These are phyloP conservation scores for Triangularia verruculosa DNA, from an alignment of 2,329 filamentous ascomycete genomes.

Conservation along the genomic window DNA sequence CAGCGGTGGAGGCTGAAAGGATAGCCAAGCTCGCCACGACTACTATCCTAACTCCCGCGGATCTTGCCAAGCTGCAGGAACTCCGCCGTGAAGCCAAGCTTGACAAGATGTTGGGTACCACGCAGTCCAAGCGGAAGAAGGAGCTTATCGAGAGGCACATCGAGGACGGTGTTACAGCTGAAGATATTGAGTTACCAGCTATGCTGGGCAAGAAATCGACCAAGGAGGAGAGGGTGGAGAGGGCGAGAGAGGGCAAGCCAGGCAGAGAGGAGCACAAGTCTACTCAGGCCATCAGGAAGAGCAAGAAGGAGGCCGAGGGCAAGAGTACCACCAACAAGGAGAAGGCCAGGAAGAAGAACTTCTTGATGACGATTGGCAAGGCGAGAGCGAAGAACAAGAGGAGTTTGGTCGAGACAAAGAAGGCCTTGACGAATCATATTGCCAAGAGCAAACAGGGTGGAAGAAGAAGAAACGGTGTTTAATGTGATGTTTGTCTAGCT, in stretches of 20 bases:
- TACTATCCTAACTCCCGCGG: slow-evolving; percentile 89
- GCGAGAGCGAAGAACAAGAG: slow-evolving; percentile 94
- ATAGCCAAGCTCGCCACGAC: slow-evolving; percentile 83
- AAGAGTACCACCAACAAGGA: slow-evolving; percentile 98
- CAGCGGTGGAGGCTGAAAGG: slow-evolving; percentile 42
- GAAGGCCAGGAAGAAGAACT: slow-evolving; percentile 97
- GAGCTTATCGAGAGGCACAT: slow-evolving; percentile 60
- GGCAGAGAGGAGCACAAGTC: slow-evolving; percentile 78
- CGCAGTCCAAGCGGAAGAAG: slow-evolving; percentile 44
- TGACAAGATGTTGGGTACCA: slow-evolving; percentile 56
- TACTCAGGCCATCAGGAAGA: slow-evolving; percentile 77
- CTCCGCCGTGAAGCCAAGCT: slow-evolving; percentile 73
- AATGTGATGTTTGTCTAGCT: not conserved
- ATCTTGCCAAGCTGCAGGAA: slow-evolving; percentile 91
- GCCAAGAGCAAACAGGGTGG: slow-evolving; percentile 82
- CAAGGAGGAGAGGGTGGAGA: slow-evolving; percentile 83
- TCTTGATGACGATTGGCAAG: slow-evolving; percentile 96
- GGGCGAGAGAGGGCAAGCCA: slow-evolving; percentile 78
- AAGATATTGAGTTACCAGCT: slow-evolving; percentile 85
- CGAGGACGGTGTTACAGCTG: slow-evolving; percentile 86
- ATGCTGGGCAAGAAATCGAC: slow-evolving; percentile 78
- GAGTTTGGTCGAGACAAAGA: slow-evolving; percentile 81
- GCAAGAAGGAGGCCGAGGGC: slow-evolving; percentile 82
- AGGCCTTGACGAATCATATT: slow-evolving; percentile 76
- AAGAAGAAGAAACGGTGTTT: slow-evolving; percentile 64